Percentiles rank a stretch among this genome's conserved stretches.
These are phyloP conservation scores for Kodamaea laetipori DNA, from an alignment of 805 yeast genomes.

Conservation along the genomic window DNA sequence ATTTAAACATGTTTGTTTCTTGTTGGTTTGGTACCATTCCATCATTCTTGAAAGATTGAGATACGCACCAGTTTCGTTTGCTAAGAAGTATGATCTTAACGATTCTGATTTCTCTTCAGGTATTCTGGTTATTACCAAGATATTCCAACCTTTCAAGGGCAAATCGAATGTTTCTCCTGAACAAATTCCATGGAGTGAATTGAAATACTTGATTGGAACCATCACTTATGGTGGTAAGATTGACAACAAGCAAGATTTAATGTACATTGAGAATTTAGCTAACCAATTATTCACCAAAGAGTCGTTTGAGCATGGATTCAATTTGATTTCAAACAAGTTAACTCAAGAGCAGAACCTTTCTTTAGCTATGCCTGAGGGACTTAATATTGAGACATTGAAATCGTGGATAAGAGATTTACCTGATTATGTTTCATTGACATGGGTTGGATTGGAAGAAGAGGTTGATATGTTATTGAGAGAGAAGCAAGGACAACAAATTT, in stretches of 20 bases:
- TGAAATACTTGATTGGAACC: slow-evolving; percentile 51
- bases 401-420: slow-evolving; percentile 60
- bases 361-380: slow-evolving; percentile 52
- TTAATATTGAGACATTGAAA: slow-evolving; percentile 31
- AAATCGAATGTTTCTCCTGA: slow-evolving; percentile 17
- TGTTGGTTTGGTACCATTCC: slow-evolving; percentile 72
- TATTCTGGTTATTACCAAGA: slow-evolving; percentile 41
- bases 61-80: slow-evolving; percentile 65
- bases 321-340: slow-evolving; percentile 35
- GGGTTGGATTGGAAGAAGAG: slow-evolving; percentile 53
- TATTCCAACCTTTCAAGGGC: slow-evolving; percentile 28
- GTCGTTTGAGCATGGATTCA: slow-evolving; percentile 46
- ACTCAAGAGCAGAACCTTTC: slow-evolving; percentile 16
- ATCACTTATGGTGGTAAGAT: slow-evolving; percentile 71
- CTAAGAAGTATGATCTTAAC: slow-evolving; percentile 64
- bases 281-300: slow-evolving; percentile 37
- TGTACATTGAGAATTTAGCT: slow-evolving; percentile 37
- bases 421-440: slow-evolving; percentile 49
- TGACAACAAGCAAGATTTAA: slow-evolving; percentile 43
- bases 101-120: slow-evolving; percentile 68
- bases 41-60: slow-evolving; percentile 59
- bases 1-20: slow-evolving; percentile 49
- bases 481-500: slow-evolving; percentile 20
- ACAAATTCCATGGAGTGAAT: slow-evolving; percentile 54
- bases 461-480: slow-evolving; percentile 38